Evolutionary conservation across 1,139 yeast genomes (phyloP).

Genomic region (Kluyveromyces sp.): DNA sequence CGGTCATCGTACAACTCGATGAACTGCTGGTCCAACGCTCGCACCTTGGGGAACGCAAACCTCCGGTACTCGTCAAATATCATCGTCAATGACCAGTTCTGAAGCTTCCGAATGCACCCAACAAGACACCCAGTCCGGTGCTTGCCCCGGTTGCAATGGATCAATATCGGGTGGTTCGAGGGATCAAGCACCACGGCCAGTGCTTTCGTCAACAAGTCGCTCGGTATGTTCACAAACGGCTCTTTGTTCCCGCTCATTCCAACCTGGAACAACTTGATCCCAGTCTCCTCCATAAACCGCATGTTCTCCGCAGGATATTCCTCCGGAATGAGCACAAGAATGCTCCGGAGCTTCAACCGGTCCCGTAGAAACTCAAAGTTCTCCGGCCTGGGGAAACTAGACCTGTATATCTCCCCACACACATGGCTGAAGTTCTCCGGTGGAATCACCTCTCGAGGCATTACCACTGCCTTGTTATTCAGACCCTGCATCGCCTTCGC

Average conservation of each 20-base stretch:
- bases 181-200: conserved; percentile 76
- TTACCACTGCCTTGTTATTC: too few relatives aligned
- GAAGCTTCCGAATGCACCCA: conserved; percentile 82
- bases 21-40: conserved; percentile 92
- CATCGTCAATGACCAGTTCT: conserved; percentile 87
- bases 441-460: conserved; percentile 35
- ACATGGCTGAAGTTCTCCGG: conserved; percentile 93
- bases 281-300: conserved; percentile 51
- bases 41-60: conserved; percentile 89
- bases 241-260: conserved; percentile 96
- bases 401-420: conserved; percentile 69
- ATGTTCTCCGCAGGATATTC: conserved; percentile 75
- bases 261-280: conserved; percentile 69
- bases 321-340: conserved; percentile 83
- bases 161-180: conserved; percentile 77
- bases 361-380: conserved; percentile 63
- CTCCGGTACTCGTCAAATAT: conserved; percentile 91
- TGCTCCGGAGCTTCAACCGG: conserved; percentile 55
- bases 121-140: conserved; percentile 95
- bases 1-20: conserved; percentile 77
- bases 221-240: conserved; percentile 81
- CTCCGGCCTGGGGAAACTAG: conserved; percentile 81
- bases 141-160: conserved; percentile 94
- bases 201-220: conserved; percentile 71
- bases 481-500: too few relatives aligned